phyloP scores from a whole-genome alignment of 1,284 basidiomycete genomes.

The Porogramme epimiltina region DNA sequence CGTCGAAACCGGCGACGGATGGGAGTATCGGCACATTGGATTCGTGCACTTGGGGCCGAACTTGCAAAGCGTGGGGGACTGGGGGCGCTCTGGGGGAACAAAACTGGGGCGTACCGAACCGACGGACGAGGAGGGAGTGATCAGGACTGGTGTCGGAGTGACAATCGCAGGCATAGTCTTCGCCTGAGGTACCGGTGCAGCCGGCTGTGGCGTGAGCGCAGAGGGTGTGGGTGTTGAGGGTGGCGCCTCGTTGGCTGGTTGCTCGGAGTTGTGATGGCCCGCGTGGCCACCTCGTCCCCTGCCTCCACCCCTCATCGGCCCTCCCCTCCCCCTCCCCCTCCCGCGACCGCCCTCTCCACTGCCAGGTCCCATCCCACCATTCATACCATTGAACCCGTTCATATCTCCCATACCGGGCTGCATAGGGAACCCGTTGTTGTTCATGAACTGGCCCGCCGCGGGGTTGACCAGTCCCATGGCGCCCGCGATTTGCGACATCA shows the following conservation, averaged over 20 bases:
- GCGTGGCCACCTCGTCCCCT: conserved; percentile 37
- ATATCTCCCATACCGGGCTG: conserved; percentile 58
- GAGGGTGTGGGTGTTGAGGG: conserved; percentile 1
- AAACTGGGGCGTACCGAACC: conserved; percentile 45
- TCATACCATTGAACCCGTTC: conserved; percentile 47
- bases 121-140: conserved; percentile 29
- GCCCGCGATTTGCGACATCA: conserved; percentile 81
- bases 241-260: conserved; percentile 6
- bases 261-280: conserved; percentile 11
- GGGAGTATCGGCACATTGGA: conserved; percentile 83
- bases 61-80: conserved; percentile 88
- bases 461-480: conserved; percentile 73
- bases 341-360: conserved; percentile 38
- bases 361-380: conserved; percentile 39
- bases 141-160: conserved; percentile 34
- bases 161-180: conserved; percentile 30
- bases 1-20: conserved; percentile 91
- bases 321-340: conserved; percentile 38
- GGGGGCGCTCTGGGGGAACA: conserved; percentile 71
- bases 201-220: conserved; percentile 12
- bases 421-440: conserved; percentile 53
- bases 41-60: conserved; percentile 89
- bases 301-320: conserved; percentile 21
- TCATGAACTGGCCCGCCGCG: conserved; percentile 49
- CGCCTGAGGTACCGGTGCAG: conserved; percentile 19